Conservation (phyloP, 192 early-diverging fungal species). For the Gaertneriomyces semiglobifer region DNA sequence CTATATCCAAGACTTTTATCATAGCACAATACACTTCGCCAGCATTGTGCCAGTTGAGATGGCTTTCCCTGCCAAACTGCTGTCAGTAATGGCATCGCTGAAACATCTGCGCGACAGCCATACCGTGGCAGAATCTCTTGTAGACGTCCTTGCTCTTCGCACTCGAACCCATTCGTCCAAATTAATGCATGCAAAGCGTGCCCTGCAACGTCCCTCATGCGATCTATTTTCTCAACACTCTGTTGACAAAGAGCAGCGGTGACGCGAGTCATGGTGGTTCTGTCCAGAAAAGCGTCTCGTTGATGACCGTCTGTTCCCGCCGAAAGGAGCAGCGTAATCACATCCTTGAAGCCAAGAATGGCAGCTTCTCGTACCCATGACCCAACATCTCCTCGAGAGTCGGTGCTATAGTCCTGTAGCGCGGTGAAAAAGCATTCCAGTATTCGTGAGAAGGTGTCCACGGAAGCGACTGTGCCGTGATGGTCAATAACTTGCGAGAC, state of each 20-base stretch:
- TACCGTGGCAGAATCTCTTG: conserved; percentile 6
- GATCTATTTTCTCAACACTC: conserved; percentile 90
- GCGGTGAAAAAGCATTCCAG: conserved; percentile 58
- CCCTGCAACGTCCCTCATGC: conserved; percentile 73
- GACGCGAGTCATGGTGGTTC: conserved; percentile 1
- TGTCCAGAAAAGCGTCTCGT: not conserved
- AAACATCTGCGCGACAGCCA: conserved; percentile 4
- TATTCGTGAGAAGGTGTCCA: conserved; percentile 37
- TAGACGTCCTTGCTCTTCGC: conserved; percentile 15
- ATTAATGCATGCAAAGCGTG: conserved; percentile 53
- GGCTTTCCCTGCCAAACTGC: conserved; percentile 22
- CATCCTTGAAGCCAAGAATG: conserved; percentile 40
- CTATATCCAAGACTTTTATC: conserved; percentile 50
- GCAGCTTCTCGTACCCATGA: conserved; percentile 82
- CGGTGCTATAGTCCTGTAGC: conserved; percentile 79
- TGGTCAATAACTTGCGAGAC: too few species aligned
- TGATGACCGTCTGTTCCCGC: not conserved
- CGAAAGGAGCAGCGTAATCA: not conserved
- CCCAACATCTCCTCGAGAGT: conserved; percentile 93
- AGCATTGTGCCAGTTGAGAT: conserved; percentile 62
- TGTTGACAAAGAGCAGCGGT: conserved; percentile 60
- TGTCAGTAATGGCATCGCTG: not conserved
- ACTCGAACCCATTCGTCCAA: conserved; percentile 19
- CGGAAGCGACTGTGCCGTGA: too few species aligned
- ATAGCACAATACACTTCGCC: conserved; percentile 62